These are phyloP conservation scores for Podospora sp. DNA, from an alignment of 495 filamentous ascomycete genomes.

Conservation along the genomic window DNA sequence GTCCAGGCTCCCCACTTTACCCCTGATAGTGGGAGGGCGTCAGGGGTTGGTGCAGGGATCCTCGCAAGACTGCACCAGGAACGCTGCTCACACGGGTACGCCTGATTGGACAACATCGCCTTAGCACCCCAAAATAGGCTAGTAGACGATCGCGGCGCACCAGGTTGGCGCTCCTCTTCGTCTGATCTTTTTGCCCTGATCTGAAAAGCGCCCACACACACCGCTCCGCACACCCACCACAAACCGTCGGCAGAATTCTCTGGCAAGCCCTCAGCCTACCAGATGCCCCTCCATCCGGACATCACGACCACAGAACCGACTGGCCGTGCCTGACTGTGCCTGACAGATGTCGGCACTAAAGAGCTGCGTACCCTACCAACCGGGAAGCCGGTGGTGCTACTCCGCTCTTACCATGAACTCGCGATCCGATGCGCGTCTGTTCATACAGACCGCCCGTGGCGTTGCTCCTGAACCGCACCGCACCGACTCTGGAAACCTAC, in stretches of 20 bases:
- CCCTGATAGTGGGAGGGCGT: constrained; percentile 20
- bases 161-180: constrained; percentile 19
- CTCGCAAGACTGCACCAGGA: constrained; percentile 20
- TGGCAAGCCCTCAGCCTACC: background rate
- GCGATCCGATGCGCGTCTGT: background rate
- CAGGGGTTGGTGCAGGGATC: constrained; percentile 20
- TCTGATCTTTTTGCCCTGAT: constrained; percentile 26
- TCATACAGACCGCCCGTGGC: background rate
- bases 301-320: background rate
- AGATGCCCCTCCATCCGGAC: background rate
- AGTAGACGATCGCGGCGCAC: constrained; percentile 22
- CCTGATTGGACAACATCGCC: constrained; percentile 16
- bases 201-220: background rate
- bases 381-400: background rate
- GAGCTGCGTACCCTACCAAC: background rate
- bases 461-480: too few species aligned
- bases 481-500: too few species aligned
- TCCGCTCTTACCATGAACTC: background rate
- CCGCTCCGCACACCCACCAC: constrained; percentile 3
- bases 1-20: constrained; percentile 26
- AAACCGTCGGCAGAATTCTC: constrained; percentile 15
- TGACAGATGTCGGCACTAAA: too few species aligned
- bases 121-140: constrained; percentile 21
- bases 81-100: constrained; percentile 6
- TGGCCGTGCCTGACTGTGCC: background rate